Conservation (phyloP, 2,329 filamentous ascomycete genomes). For the Hymenoscyphus fructigenus region DNA sequence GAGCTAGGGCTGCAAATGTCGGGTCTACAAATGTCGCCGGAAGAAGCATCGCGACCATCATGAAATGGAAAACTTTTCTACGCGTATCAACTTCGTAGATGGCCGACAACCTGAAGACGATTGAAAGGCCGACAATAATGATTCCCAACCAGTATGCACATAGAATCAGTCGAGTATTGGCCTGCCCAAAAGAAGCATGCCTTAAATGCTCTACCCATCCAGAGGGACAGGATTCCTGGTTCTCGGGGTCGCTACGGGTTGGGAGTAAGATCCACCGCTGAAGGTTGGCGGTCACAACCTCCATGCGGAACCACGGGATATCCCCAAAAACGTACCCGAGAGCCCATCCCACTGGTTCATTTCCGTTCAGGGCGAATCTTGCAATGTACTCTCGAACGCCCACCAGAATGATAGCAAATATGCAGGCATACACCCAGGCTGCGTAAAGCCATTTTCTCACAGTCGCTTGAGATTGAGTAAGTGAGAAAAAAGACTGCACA, state of each 20-base stretch:
- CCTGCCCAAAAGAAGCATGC: slow-evolving; percentile 64
- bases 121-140: slow-evolving; percentile 67
- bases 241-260: slow-evolving; percentile 36
- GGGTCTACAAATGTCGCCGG: slow-evolving; percentile 87
- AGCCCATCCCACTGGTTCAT: slow-evolving; percentile 91
- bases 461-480: slow-evolving; percentile 76
- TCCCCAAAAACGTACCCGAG: slow-evolving; percentile 87
- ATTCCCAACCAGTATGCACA: slow-evolving; percentile 71
- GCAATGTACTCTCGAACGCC: slow-evolving; percentile 71
- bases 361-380: slow-evolving; percentile 62
- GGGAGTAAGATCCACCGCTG: slow-evolving; percentile 77
- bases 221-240: slow-evolving; percentile 44
- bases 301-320: slow-evolving; percentile 66
- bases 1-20: slow-evolving; percentile 73
- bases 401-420: slow-evolving; percentile 64
- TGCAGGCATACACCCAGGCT: slow-evolving; percentile 68
- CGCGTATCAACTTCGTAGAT: slow-evolving; percentile 92
- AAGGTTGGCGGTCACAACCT: slow-evolving; percentile 66
- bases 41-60: slow-evolving; percentile 95
- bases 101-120: slow-evolving; percentile 72
- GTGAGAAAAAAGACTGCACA: slow-evolving; percentile 71
- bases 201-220: slow-evolving; percentile 69
- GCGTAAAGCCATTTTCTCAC: slow-evolving; percentile 84
- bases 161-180: slow-evolving; percentile 78
- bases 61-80: slow-evolving; percentile 96